Base-by-base conservation (phyloP, 805 yeast genomes). In the Metschnikowia gelsemii region DNA sequence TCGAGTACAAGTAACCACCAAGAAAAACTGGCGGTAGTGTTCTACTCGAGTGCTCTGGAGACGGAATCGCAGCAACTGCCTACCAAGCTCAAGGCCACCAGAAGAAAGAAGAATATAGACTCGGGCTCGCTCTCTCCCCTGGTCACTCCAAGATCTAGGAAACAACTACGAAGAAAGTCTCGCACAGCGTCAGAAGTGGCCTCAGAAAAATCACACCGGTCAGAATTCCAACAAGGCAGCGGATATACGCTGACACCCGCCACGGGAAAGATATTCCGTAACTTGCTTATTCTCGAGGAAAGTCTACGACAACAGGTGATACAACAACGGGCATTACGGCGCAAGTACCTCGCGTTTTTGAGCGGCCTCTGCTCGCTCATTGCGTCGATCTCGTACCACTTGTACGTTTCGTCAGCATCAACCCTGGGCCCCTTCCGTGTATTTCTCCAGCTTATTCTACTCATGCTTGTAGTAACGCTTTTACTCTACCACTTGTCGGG, bases 401-500 rank as follows among this genome's bases (percentile, higher is more conserved):
- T 70, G 36, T 68, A 62, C 49, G 52, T 68, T 28, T 24, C 30
- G 17, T 58, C 59, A 31, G 30, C 30, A 17, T 58, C 59, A 31
- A 33, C 48, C 31, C 27, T 47, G 17, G 50, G 47, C 8, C 48
- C 61, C 8, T 48, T 47, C n/a, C 62, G 69, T 44, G 72, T 67
- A 45, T 55, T 56, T 31, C 66, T 64, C 45, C 79, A 80, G 56
- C 79, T 87, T 35, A 57, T 79, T 11, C 73, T 86, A 3, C 67
- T 83, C 13, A 81, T 83, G 38, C 73, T 79, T 14, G 51, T 76
- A 21, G 79, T 90, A 14, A 85, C 96, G 0, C 64, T 89, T 42
- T 73, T 80, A 19, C 68, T 91, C 31, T 91, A 87, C 63, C 89
- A 85, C 55, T 63, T 91, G 25, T 83, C 95, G 18, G 99, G 99